A percentile compares a stretch with the other conserved stretches of the same genome.
phyloP scores from a whole-genome alignment of 768 basidiomycete genomes.

The Multifurca ochricompacta region DNA sequence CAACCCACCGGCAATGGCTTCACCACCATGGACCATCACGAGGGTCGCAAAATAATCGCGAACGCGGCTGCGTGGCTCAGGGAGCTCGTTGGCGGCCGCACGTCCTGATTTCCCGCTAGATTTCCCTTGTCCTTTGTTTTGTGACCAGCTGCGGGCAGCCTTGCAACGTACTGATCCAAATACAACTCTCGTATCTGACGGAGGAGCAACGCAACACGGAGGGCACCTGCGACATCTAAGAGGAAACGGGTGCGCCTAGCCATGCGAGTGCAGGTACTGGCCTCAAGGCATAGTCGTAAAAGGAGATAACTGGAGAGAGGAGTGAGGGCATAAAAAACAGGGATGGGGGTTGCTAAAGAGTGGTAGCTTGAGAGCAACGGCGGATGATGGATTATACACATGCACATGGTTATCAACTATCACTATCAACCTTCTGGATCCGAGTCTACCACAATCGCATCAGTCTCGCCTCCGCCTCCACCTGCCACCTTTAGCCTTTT shows the following conservation, averaged over 20 bases:
- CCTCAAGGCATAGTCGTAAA: constrained; percentile 15
- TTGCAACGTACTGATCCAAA: constrained; percentile 1
- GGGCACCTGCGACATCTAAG: constrained; percentile 16
- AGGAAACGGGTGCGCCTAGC: constrained; percentile 15
- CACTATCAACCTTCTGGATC: constrained; percentile 7
- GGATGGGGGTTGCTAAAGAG: not conserved
- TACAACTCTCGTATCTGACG: constrained; percentile 15
- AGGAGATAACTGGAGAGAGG: constrained; percentile 11
- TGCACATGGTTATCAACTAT: no score
- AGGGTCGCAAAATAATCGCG: constrained; percentile 18
- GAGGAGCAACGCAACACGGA: constrained; percentile 15
- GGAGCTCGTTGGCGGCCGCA: not conserved
- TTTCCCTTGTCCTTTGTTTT: not conserved
- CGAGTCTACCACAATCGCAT: constrained; percentile 9
- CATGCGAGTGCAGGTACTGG: constrained; percentile 10
- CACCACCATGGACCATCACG: constrained; percentile 21
- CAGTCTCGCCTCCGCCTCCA: not conserved
- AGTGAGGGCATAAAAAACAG: constrained; percentile 12
- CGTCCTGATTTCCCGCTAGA: not conserved
- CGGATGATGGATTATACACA: not conserved
- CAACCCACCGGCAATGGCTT: constrained; percentile 19
- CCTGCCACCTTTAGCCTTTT: not conserved
- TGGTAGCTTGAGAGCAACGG: not conserved
- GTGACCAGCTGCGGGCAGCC: not conserved
- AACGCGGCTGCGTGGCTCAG: constrained; percentile 14